Evolutionary conservation across 768 basidiomycete genomes (phyloP).

Genomic region (Naganishia vishniacii): DNA sequence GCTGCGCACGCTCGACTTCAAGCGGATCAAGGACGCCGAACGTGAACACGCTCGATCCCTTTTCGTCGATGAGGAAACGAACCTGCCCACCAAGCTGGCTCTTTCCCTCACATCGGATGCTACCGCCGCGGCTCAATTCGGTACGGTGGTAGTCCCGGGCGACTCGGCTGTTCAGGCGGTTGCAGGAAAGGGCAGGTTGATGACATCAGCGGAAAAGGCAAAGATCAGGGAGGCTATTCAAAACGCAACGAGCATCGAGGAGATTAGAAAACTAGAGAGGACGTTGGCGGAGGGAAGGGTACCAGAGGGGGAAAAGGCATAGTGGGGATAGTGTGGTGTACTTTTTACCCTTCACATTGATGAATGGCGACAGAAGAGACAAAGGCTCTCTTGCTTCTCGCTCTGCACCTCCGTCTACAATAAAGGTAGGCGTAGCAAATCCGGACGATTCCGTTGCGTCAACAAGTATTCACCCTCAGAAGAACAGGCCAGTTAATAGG

Average conservation of each 20-base stretch:
- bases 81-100: conserved; percentile 46
- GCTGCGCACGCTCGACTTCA: conserved; percentile 47
- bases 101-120: conserved; percentile 39
- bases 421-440: too few species aligned
- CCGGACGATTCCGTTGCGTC: too few species aligned
- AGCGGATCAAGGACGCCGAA: conserved; percentile 48
- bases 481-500: too few species aligned
- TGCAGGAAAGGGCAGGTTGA: conserved; percentile 44
- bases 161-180: conserved; percentile 12
- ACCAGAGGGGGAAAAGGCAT: conserved; percentile 39
- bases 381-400: too few species aligned
- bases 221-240: conserved; percentile 46
- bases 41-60: conserved; percentile 37
- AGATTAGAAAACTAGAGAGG: conserved; percentile 46
- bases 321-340: background rate
- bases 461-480: too few species aligned
- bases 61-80: conserved; percentile 38
- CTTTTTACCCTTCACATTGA: background rate
- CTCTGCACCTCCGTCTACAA: too few species aligned
- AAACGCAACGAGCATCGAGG: conserved; percentile 43
- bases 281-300: conserved; percentile 48
- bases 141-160: conserved; percentile 18
- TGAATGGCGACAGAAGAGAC: too few species aligned
- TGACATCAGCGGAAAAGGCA: conserved; percentile 48
- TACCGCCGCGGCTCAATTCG: conserved; percentile 27